Evolutionary conservation across 306 rosid genomes (phyloP), one percentile per base, ranked within the genome.

Genomic region (Cucumis melo): DNA sequence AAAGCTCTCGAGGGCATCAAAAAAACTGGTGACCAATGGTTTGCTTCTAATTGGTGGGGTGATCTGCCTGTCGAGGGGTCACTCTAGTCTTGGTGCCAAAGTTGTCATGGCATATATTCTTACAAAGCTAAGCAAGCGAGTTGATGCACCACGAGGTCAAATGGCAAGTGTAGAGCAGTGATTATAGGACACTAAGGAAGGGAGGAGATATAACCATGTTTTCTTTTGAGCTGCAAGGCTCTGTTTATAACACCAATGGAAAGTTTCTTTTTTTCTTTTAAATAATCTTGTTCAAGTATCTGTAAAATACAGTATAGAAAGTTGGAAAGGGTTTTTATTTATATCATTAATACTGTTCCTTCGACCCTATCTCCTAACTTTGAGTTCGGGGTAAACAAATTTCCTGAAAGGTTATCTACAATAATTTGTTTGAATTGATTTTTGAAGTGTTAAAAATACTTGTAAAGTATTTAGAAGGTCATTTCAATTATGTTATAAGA

Each of bases 51-150:
- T 92, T 0, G 97, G 97, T 55, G 99, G 97, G 76, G 87, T 79
- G 20, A 77, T 92, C 77, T 94, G 89, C 82, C 77, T 94, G 50
- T 85, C 95, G 58, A 87, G 95, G 21, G 92, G 91, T 77, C 91
- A 85, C 85, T 86, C 96, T 78, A 89, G 96, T 81, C 90, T 94
- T 24, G 93, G 96, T 27, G 97, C 93, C 48, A 92, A 94, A 87
- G 97, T 92, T 76, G 99, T 81, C 48, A 46, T 89, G 85, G 96
- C 91, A 11, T 94, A 81, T 85, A 76, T 94, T 76, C 59, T 89
- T 75, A 80, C 87, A 57, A 94, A 91, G 81, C 87, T 92, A 53
- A 67, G 85, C 34, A 91, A 87, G 82, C 89, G 80, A 34, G 56
- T 78, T 24, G 83, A 84, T 66, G 50, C 78, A 60, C 81, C 98